phyloP scores from a whole-genome alignment of 352 stramenopile genomes.

The Pythium apleroticum region DNA sequence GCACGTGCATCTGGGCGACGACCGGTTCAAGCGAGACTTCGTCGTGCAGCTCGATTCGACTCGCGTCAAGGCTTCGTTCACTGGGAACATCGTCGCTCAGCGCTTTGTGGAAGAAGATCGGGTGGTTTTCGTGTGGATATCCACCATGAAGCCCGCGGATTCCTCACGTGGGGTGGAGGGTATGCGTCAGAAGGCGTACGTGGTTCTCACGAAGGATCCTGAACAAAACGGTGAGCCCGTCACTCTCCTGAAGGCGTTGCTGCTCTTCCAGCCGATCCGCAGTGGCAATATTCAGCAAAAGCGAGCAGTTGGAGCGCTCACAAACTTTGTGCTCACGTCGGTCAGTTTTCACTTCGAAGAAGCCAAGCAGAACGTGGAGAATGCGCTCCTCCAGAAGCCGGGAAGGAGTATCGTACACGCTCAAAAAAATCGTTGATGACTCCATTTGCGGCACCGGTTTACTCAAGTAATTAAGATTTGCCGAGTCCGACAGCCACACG shows the following conservation, averaged over 20 bases:
- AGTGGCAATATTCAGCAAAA: not conserved
- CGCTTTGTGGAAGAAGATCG: not conserved
- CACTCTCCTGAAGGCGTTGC: not conserved
- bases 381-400: not conserved
- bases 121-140: not conserved
- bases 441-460: too few relatives aligned
- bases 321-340: not conserved
- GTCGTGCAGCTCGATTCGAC: not conserved
- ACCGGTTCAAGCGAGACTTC: constrained; percentile 1
- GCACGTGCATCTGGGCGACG: not conserved
- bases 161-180: not conserved
- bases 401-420: too few relatives aligned
- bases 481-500: too few relatives aligned
- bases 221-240: not conserved
- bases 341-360: not conserved
- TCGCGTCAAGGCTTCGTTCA: not conserved
- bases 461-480: too few relatives aligned
- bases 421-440: too few relatives aligned
- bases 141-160: not conserved
- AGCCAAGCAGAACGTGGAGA: not conserved
- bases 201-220: not conserved
- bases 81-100: not conserved
- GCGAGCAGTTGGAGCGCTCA: not conserved
- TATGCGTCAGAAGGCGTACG: not conserved
- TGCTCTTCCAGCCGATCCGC: not conserved